Evolutionary conservation across 2,329 filamentous ascomycete species (phyloP), one percentile per base, ranked within the genome.

Genomic region (Fusarium buxicola): DNA sequence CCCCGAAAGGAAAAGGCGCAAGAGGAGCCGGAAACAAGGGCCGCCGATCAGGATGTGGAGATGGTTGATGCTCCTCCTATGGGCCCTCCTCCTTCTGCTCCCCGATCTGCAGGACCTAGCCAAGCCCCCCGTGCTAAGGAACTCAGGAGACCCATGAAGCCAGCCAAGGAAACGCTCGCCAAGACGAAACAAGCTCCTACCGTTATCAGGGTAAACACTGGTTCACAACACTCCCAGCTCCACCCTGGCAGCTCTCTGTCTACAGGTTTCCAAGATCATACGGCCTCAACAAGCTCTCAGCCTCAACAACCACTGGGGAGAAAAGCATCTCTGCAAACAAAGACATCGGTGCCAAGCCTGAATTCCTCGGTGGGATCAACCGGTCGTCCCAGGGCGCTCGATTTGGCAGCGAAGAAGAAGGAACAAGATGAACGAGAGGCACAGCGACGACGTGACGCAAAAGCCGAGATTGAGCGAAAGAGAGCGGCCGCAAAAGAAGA

Each of bases 341-440:
- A 86, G 64, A 68, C 77, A 5, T 85, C 85, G 2, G 70, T 79
- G 8, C 80, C 84, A 50, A 91, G 84, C 70, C 80, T 93, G 49
- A 92, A 90, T 74, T 67, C 66, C 6, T 71, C 76, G 0, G 86
- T 62, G 15, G 66, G 87, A n/a, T 84, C 88, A 28, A 82, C 81
- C n/a, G 81, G 84, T 3, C 87, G 89, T 47, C 85, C 88, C 0
- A 92, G 90, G 73, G 89, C 91, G 2, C 80, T 94, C 18, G 87
- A 94, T 50, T 82, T 90, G 43, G 92, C 90, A 3, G 90, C 92
- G 34, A 89, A 88, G 71, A 94, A 93, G 76, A 94, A 90, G 73
- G 92, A 96, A 74, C 89, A 89, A 73, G 93, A 96, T 69, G 92
- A 96, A 72, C 87, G 88, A 43, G 91, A 93, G 64, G 86, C 87